Evolutionary conservation across 345 rosid genomes (phyloP), one percentile per base, ranked within the genome.

Genomic region (Salix koriyanagi): DNA sequence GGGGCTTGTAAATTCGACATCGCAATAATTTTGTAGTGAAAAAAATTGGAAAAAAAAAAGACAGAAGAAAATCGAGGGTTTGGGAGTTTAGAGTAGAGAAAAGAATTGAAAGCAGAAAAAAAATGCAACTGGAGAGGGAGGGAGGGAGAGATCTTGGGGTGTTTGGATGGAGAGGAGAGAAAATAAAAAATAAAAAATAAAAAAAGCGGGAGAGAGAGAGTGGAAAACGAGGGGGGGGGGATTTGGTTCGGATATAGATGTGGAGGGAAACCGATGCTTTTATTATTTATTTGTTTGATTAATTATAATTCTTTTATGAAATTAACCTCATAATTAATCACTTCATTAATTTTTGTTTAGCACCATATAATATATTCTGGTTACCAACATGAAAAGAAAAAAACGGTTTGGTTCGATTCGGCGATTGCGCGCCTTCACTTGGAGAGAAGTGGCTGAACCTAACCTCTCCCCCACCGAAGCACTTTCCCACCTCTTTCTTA

Each of bases 181-280:
- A 67, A 30, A 71, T 34, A 71, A 52, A 77, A 73, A 71, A 77
- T 69, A 42, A 76, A 81, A 76, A 81, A 25, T 25, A 25, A 25
- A 88, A 88, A 77, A 79, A 83, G 78, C 78, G 90, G 84, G 90
- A 82, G 85, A 88, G 84, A 81, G 82, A 28, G 84, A 70, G 79
- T 68, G 85, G 91, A 90, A 85, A 82, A 85, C 86, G 88, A 87
- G 90, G 90, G 67, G 18, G 32, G 87, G 89, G 89, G 93, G 87
- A 87, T 89, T 90, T 91, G 92, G 99, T 92, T 95, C 92, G 92
- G 97, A 94, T 86, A 88, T 82, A 84, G 90, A 87, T 91, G 89
- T 92, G 96, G 97, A 94, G 97, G 97, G 95, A 92, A 91, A 84
- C 87, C 87, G 50, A 75, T 44, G 16, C 52, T 7, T 34, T n/a